Evolutionary conservation across 805 yeast genomes (phyloP), one percentile per base, ranked within the genome.

Genomic region (Lachancea waltii): DNA sequence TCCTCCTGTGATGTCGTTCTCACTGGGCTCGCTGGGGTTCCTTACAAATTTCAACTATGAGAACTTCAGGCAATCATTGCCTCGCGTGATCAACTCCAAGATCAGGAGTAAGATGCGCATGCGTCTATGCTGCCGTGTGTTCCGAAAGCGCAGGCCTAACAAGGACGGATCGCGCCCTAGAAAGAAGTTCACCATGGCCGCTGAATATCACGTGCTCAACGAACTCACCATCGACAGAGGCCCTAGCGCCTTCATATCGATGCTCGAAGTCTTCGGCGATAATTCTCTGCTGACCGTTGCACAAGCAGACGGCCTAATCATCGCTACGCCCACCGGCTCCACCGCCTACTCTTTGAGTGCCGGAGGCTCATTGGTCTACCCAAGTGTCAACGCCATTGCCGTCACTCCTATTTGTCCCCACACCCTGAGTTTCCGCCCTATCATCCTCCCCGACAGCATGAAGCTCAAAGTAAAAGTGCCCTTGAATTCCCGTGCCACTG

Each of bases 381-480:
- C 97, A 0, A 87, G 85, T 22, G 95, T 90, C 11, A 81, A 87
- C 44, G 95, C 95, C 7, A 84, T 89, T 21, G 79, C 87, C 40
- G 87, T 90, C 5, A 87, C 97, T 0, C 97, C 97, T 0, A 87
- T 90, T 42, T 90, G 97, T 57, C 97, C 97, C 1, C 97, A 90
- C 56, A 86, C 97, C 0, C 69, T 90, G 32, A 84, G 95, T 6
- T 90, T 90, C 65, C 70, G 97, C 48, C 97, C 97, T 3, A 82
- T 90, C 38, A 69, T 90, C 41, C 67, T 90, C 20, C 97, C 97
- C 0, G 97, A 90, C 59, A 83, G 92, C n/a, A 85, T 89, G 89
- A 69, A 73, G 18, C 64, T 90, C 42, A 81, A 77, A 50, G 82
- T 90, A 4, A 82, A 81, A 51, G 94, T 87, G 3, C 95, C 97